Conservation (phyloP, 2,329 filamentous ascomycete genomes). For the Monosporascus sp. region DNA sequence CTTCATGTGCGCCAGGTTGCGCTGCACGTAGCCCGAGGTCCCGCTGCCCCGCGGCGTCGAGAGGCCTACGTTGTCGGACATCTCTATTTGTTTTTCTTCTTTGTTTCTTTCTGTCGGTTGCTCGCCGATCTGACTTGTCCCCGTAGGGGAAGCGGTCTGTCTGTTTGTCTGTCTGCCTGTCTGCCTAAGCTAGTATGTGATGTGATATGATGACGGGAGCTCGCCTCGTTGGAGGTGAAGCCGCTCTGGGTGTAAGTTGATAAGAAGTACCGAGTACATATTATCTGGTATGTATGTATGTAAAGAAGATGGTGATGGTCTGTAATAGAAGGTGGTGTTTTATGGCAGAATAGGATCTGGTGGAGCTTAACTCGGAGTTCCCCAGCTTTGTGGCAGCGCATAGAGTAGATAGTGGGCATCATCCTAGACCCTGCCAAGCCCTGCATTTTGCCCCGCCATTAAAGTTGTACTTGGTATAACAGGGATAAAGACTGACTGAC, state of each 20-base stretch:
- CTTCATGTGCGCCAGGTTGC: conserved; percentile 83
- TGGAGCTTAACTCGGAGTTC: conserved; percentile 9
- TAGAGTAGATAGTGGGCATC: background rate
- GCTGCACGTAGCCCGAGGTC: conserved; percentile 95
- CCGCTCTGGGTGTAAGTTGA: no score
- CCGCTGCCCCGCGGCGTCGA: conserved; percentile 90
- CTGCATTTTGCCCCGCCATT: conserved; percentile 10
- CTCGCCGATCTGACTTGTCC: no score
- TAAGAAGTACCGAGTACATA: no score
- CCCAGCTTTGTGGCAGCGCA: background rate
- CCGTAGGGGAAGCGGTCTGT: background rate
- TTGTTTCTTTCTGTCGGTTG: background rate
- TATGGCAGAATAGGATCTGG: conserved; percentile 8
- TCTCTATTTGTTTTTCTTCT: conserved; percentile 35
- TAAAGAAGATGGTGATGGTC: no score
- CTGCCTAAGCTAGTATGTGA: no score
- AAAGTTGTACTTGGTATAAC: background rate
- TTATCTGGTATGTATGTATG: no score
- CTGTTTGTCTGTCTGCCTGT: background rate
- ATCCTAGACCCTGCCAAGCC: background rate
- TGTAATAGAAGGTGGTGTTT: conserved; percentile 15
- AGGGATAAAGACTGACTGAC: no score
- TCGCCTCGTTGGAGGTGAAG: no score
- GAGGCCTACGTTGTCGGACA: conserved; percentile 97
- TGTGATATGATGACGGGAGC: no score